Base-by-base conservation (phyloP, 2,329 filamentous ascomycete species). In the Bipolaris cookei region DNA sequence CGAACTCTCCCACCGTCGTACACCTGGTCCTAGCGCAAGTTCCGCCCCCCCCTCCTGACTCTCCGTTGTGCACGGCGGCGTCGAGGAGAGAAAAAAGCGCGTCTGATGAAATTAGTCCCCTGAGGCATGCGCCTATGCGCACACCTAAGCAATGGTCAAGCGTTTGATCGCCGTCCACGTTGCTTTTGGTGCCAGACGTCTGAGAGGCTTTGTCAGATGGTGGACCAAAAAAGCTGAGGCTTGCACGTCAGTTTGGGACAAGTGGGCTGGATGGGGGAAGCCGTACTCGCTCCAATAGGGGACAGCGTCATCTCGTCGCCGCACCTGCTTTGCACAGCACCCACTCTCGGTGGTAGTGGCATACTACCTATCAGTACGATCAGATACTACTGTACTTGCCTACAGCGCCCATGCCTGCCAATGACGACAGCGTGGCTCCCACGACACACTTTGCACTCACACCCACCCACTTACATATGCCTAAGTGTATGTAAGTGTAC, bases 81-180 rank as follows among this genome's bases (percentile, higher is more conserved):
- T 58, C 60, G 18, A 57, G 54, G 23, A 35, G 55, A 58, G 47
- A 58, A 55, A 51, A 56, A 44, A 42, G 55, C 59, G 51, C 45
- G 21, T 51, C 18, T 43, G 35, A 45, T 56, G 67, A 70, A 69
- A 73, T 70, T 72, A 70, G 65, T 69, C 69, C 64, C 72, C 71
- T 73, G 67, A 71, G 52, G 59, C 64, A 30, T 53, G 50, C 51
- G 61, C 61, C 69, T 68, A 65, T 63, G 64, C 65, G 61, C 37
- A 55, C 56, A 54, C 55, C 66, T 64, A 70, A 72, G 71, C 71
- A 74, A 65, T 72, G 68, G 64, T 62, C 70, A 73, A 64, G 72
- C 71, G 73, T 76, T 75, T 75, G 73, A 76, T 76, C 73, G 71
- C 72, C 73, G 68, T 70, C 64, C 62, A 68, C 61, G 59, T 70